Evolutionary conservation across 345 rosid species (phyloP).

Genomic region (Erodium maritimum): DNA sequence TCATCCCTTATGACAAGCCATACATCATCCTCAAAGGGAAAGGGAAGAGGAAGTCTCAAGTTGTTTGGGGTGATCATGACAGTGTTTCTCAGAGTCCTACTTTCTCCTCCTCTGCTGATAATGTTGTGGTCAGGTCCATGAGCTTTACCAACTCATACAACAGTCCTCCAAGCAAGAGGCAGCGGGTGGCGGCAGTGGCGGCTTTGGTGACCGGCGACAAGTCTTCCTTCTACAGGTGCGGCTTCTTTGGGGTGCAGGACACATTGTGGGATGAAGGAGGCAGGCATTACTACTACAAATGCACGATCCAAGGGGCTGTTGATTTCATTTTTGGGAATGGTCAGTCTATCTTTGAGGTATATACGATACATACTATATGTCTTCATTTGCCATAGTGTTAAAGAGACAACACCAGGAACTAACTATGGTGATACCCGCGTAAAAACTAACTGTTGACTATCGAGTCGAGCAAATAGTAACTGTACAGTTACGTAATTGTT

Average conservation of each 20-base stretch:
- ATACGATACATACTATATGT: no score
- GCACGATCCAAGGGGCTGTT: slow-evolving; percentile 66
- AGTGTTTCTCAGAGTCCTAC: slow-evolving; percentile 43
- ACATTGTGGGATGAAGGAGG: slow-evolving; percentile 70
- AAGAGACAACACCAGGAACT: no score
- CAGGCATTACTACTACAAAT: slow-evolving; percentile 49
- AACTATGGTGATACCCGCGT: no score
- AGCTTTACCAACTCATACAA: slow-evolving; percentile 57
- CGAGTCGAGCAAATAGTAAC: no score
- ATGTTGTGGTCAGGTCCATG: slow-evolving; percentile 40
- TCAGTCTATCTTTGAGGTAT: slow-evolving; percentile 48
- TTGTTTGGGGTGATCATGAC: slow-evolving; percentile 60
- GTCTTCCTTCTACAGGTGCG: slow-evolving; percentile 38
- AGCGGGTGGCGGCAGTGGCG: slow-evolving; percentile 42
- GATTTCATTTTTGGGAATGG: slow-evolving; percentile 82
- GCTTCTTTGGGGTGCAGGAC: slow-evolving; percentile 64
- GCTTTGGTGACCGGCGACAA: slow-evolving; percentile 60
- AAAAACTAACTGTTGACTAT: no score
- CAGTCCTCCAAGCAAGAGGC: slow-evolving; percentile 26
- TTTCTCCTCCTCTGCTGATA: slow-evolving; percentile 46
- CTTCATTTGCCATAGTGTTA: no score
- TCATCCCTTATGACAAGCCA: slow-evolving; percentile 57
- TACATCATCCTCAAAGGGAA: slow-evolving; percentile 46
- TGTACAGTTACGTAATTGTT: no score
- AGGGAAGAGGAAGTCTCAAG: slow-evolving; percentile 33